Evolutionary conservation across 1,284 basidiomycete species (phyloP).

Genomic region (Stereum hirsutum): DNA sequence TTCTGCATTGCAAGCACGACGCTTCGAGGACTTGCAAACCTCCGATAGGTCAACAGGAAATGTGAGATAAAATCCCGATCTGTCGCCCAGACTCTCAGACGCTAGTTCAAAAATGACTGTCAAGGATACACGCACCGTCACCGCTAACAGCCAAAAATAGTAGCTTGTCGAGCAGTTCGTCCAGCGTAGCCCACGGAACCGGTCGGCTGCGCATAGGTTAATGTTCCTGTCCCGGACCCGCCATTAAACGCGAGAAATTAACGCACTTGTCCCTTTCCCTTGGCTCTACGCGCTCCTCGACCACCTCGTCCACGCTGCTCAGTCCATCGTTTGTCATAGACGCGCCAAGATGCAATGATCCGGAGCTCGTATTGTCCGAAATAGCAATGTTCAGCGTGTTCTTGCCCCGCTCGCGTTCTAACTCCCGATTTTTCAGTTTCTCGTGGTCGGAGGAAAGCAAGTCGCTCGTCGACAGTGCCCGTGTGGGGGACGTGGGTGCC

Average conservation of each 20-base stretch:
- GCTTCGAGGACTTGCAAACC: conserved; percentile 67
- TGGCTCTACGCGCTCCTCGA: conserved; percentile 8
- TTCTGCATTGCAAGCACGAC: conserved; percentile 79
- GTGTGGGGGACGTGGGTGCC: conserved; percentile 31
- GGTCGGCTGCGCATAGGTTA: conserved; percentile 7
- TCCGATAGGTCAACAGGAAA: conserved; percentile 72
- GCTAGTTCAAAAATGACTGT: background rate
- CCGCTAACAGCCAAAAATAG: conserved; percentile 69
- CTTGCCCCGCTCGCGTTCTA: conserved; percentile 3
- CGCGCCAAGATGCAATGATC: conserved; percentile 5
- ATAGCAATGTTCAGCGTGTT: conserved; percentile 6
- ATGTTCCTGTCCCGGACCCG: conserved; percentile 1
- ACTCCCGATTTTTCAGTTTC: conserved; percentile 22
- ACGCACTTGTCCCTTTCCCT: conserved; percentile 22
- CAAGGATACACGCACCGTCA: conserved; percentile 59
- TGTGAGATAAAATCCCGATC: conserved; percentile 68
- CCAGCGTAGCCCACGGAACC: conserved; percentile 57
- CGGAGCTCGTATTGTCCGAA: conserved; percentile 1
- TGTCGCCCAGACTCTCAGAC: too few relatives aligned
- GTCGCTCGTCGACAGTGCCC: conserved; percentile 48
- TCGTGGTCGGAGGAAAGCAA: conserved; percentile 37
- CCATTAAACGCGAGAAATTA: background rate
- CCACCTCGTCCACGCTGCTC: conserved; percentile 8
- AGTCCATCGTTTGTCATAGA: conserved; percentile 7
- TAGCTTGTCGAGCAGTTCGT: conserved; percentile 69